These are phyloP conservation scores for Lumnitzera littorea DNA, from an alignment of 345 rosid genomes.

Conservation along the genomic window DNA sequence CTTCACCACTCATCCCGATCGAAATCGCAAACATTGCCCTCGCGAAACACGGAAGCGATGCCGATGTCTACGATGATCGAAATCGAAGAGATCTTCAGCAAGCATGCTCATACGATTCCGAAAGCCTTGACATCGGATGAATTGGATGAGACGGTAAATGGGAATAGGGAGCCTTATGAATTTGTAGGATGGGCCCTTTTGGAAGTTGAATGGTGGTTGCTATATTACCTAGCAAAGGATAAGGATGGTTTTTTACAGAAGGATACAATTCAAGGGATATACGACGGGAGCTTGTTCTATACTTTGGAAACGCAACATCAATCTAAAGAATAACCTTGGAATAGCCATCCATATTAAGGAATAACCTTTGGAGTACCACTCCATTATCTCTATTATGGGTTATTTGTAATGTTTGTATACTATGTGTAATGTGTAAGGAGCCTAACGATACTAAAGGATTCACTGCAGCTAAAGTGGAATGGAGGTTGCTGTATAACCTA, in stretches of 20 bases:
- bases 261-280: conserved; percentile 53
- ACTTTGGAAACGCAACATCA: conserved; percentile 43
- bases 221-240: conserved; percentile 55
- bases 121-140: conserved; percentile 12
- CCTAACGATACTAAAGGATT: conserved; percentile 16
- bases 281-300: conserved; percentile 74
- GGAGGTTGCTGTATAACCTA: conserved; percentile 44
- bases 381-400: too few relatives aligned
- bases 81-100: conserved; percentile 65
- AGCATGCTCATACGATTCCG: conserved; percentile 31
- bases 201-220: conserved; percentile 58
- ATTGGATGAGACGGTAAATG: conserved; percentile 12
- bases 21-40: conserved; percentile 59
- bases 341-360: too few relatives aligned
- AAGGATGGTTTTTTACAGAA: conserved; percentile 51
- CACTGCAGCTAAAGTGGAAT: conserved; percentile 51
- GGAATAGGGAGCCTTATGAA: conserved; percentile 11
- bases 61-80: conserved; percentile 65
- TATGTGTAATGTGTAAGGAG: too few relatives aligned
- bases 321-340: conserved; percentile 26
- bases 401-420: too few relatives aligned
- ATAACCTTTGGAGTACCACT: too few relatives aligned
- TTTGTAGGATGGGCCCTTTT: conserved; percentile 35
- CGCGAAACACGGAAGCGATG: conserved; percentile 78
- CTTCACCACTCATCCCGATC: conserved; percentile 52